These are phyloP conservation scores for Nicotiana benthamiana DNA, from an alignment of 257 asterid genomes.

Conservation along the genomic window DNA sequence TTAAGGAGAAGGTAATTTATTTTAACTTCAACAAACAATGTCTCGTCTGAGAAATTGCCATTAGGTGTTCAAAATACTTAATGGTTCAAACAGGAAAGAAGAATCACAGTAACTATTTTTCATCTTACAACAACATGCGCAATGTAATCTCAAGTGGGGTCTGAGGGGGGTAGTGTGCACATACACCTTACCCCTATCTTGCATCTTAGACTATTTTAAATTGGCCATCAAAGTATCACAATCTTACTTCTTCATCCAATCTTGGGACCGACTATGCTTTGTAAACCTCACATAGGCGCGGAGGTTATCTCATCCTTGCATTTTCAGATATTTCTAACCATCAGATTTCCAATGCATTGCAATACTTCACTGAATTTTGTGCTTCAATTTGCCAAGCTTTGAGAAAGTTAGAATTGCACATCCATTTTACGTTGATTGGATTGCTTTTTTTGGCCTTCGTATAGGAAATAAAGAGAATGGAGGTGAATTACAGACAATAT, in stretches of 20 bases:
- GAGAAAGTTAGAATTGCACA: not conserved
- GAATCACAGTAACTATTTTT: not conserved
- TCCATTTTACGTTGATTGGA: not conserved
- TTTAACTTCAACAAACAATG: not conserved
- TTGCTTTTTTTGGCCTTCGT: not conserved
- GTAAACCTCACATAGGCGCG: not conserved
- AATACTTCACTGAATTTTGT: no score
- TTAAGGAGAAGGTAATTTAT: constrained; percentile 51
- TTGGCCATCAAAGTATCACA: no score
- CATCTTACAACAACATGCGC: no score
- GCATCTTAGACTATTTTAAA: no score
- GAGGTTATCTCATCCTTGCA: no score
- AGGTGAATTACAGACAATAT: constrained; percentile 36
- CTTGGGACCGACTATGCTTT: not conserved
- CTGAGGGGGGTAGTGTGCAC: no score
- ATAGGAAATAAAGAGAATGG: constrained; percentile 70
- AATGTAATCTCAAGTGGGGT: no score
- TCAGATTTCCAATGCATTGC: no score
- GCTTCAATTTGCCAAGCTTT: no score
- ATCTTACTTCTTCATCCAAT: not conserved
- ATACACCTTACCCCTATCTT: no score
- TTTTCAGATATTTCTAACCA: not conserved
- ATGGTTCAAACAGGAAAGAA: not conserved
- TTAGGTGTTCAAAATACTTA: not conserved
- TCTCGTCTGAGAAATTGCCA: not conserved